These are phyloP conservation scores for Cicer cuneatum DNA, from an alignment of 306 rosid genomes.

Conservation along the genomic window DNA sequence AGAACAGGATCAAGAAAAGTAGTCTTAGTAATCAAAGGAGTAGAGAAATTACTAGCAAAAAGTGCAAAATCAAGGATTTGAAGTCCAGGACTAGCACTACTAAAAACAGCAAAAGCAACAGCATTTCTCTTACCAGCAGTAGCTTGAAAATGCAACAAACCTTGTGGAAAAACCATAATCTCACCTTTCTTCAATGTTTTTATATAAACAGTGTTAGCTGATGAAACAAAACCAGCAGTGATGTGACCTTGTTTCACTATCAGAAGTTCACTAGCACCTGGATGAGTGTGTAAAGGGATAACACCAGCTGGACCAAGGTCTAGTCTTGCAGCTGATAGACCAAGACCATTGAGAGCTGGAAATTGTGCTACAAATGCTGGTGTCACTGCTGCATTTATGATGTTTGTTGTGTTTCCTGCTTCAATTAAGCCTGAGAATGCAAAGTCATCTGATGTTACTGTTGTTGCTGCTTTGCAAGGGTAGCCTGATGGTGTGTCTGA, in stretches of 20 bases:
- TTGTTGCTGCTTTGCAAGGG: slow-evolving; percentile 51
- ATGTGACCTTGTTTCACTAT: slow-evolving; percentile 55
- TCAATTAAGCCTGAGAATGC: slow-evolving; percentile 52
- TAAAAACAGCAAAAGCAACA: slow-evolving; percentile 55
- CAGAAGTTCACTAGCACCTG: slow-evolving; percentile 72
- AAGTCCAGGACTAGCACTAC: slow-evolving; percentile 83
- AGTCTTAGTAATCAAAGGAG: slow-evolving; percentile 53
- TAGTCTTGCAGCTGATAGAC: slow-evolving; percentile 63
- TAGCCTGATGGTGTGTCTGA: slow-evolving; percentile 70
- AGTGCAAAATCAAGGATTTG: slow-evolving; percentile 80
- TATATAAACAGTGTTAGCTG: slow-evolving; percentile 60
- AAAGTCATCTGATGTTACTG: slow-evolving; percentile 67
- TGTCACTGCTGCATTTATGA: slow-evolving; percentile 75
- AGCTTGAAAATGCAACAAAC: slow-evolving; percentile 73
- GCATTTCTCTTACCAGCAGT: slow-evolving; percentile 54
- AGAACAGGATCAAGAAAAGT: slow-evolving; percentile 75
- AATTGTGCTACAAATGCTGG: slow-evolving; percentile 81
- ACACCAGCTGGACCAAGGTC: slow-evolving; percentile 76
- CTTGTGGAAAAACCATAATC: slow-evolving; percentile 78
- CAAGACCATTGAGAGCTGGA: slow-evolving; percentile 79
- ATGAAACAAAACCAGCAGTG: slow-evolving; percentile 70
- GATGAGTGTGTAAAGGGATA: slow-evolving; percentile 88
- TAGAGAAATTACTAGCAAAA: slow-evolving; percentile 65
- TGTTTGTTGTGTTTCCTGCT: slow-evolving; percentile 62
- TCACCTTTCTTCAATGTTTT: slow-evolving; percentile 72